Evolutionary conservation across 139 green algal genomes (phyloP).

Genomic region (Ettlia oleoabundans): DNA sequence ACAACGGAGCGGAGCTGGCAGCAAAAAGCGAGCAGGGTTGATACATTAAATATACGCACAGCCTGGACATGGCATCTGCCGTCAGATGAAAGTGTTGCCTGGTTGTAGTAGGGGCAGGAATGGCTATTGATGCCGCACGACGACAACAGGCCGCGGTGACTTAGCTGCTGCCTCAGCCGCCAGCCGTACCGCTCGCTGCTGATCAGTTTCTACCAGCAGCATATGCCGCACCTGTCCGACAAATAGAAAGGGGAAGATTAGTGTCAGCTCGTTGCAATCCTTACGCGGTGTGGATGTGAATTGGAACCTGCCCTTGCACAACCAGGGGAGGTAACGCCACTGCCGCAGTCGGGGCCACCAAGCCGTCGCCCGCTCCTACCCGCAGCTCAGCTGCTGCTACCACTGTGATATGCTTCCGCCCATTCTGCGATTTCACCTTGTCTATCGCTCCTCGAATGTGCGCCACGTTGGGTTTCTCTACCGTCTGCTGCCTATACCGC

Average conservation of each 20-base stretch:
- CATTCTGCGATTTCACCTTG: constrained; percentile 36
- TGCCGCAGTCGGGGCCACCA: too few relatives aligned
- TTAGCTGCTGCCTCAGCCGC: constrained; percentile 41
- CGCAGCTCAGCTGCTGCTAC: not conserved
- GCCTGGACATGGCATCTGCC: not conserved
- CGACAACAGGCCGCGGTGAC: constrained; percentile 31
- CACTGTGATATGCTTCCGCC: not conserved
- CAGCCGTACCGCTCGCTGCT: constrained; percentile 31
- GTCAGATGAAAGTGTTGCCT: too few relatives aligned
- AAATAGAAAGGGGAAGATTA: not conserved
- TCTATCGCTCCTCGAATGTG: constrained; percentile 52
- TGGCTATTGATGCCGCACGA: constrained; percentile 47
- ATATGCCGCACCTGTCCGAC: constrained; percentile 57
- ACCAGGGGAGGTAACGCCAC: too few relatives aligned
- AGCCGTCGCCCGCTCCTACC: too few relatives aligned
- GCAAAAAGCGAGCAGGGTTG: not conserved
- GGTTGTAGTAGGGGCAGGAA: too few relatives aligned
- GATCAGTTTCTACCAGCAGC: constrained; percentile 57
- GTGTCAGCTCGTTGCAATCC: not conserved
- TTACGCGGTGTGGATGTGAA: too few relatives aligned
- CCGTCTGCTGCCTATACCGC: constrained; percentile 48
- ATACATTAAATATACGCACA: not conserved
- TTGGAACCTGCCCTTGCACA: not conserved
- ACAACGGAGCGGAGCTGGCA: not conserved
- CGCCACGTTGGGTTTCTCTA: constrained; percentile 45